phyloP scores from a whole-genome alignment of 345 rosid genomes.

The Populus alba region DNA sequence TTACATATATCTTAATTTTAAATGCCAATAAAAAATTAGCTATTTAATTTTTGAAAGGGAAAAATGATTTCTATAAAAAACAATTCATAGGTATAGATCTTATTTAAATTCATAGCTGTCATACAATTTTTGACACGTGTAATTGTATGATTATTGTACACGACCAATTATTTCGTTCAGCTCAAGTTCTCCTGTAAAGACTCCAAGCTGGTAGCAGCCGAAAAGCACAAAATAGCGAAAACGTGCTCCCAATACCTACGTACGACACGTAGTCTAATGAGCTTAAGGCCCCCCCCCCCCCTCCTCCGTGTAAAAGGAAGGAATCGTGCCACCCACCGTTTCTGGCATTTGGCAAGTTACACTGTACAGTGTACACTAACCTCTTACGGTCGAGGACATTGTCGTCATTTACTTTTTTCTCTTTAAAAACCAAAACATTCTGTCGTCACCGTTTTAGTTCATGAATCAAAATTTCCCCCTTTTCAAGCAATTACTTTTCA shows the following conservation, averaged over 20 bases:
- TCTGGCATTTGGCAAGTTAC: not conserved
- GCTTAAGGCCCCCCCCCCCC: not conserved
- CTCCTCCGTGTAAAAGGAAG: not conserved
- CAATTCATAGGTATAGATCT: too few relatives aligned
- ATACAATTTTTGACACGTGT: not conserved
- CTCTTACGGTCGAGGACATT: not conserved
- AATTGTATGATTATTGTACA: not conserved
- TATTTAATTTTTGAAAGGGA: too few relatives aligned
- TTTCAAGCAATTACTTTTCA: too few relatives aligned
- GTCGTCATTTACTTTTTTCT: not conserved
- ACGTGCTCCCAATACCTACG: not conserved
- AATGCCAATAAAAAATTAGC: too few relatives aligned
- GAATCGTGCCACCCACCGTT: not conserved
- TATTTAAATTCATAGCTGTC: too few relatives aligned
- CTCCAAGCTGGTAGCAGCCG: not conserved
- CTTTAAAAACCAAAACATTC: not conserved
- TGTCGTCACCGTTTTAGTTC: not conserved
- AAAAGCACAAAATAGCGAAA: not conserved
- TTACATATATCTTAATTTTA: too few relatives aligned
- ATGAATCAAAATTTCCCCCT: not conserved
- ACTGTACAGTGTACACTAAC: not conserved
- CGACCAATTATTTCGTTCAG: not conserved
- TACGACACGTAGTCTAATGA: not conserved
- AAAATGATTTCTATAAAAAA: too few relatives aligned
- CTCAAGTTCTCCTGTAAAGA: not conserved